phyloP scores from a whole-genome alignment of 148 eudicot species.

The Arctostaphylos glauca region DNA sequence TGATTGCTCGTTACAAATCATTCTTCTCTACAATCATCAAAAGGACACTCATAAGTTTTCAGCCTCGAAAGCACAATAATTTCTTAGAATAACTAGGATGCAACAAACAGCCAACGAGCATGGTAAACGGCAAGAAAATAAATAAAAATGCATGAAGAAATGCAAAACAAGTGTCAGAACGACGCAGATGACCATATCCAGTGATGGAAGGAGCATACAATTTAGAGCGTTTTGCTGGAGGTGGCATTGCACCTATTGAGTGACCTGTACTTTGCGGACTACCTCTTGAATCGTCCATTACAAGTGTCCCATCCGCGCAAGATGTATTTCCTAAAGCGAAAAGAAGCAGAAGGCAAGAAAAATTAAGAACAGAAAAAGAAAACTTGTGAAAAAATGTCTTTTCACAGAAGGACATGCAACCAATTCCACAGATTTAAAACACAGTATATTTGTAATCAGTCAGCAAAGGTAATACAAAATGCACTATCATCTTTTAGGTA shows the following conservation, averaged over 20 bases:
- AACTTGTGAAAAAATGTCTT: not conserved
- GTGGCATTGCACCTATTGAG: conserved; percentile 28
- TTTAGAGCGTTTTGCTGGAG: conserved; percentile 54
- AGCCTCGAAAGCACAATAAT: not conserved
- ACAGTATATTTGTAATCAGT: not conserved
- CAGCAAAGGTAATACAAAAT: not conserved
- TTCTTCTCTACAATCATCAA: not conserved
- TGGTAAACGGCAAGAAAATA: not conserved
- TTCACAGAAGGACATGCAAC: not conserved
- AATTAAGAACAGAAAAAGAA: conserved; percentile 4
- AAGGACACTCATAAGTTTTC: not conserved
- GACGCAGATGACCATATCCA: conserved; percentile 15
- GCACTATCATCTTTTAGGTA: not conserved
- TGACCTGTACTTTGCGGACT: conserved; percentile 27
- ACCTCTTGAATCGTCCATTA: conserved; percentile 26
- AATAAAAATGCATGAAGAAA: conserved; percentile 3
- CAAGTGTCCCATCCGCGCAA: conserved; percentile 20
- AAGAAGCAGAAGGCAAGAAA: not conserved
- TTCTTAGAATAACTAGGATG: conserved; percentile 8
- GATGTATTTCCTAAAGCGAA: conserved; percentile 20
- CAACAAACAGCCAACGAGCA: conserved; percentile 7
- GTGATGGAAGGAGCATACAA: conserved; percentile 33
- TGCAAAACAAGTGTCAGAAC: not conserved
- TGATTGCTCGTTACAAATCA: not conserved
- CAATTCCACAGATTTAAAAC: conserved; percentile 2